Conservation (phyloP, 2,329 filamentous ascomycete species). For the Esteya vermicola region DNA sequence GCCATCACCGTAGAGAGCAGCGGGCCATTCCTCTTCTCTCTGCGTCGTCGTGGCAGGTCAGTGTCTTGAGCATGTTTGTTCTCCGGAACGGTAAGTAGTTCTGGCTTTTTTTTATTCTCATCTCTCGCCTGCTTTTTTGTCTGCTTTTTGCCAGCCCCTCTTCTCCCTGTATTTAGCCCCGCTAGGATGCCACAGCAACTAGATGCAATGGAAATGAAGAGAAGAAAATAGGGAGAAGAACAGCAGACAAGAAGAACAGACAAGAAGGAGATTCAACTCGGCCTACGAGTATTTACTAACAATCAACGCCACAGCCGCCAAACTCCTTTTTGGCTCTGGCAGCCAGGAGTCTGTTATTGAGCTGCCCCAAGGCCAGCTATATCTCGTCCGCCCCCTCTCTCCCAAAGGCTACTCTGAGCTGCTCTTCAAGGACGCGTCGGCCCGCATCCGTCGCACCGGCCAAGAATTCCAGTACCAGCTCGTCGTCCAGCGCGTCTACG, state of each 20-base stretch:
- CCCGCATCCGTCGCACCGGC: slow-evolving; percentile 80
- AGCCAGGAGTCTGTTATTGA: slow-evolving; percentile 91
- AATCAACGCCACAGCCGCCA: slow-evolving; percentile 49
- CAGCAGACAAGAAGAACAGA: too few species aligned
- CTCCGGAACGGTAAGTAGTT: slow-evolving; percentile 24
- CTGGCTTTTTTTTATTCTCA: background rate
- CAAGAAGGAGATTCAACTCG: too few species aligned
- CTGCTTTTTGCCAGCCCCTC: background rate
- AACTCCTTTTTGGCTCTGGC: slow-evolving; percentile 76
- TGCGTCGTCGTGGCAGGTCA: too few species aligned
- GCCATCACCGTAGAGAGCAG: background rate
- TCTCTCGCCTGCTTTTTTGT: background rate
- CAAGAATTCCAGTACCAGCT: slow-evolving; percentile 97
- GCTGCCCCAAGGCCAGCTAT: slow-evolving; percentile 89
- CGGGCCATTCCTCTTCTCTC: background rate
- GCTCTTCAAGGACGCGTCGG: slow-evolving; percentile 94
- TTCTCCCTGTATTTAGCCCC: background rate
- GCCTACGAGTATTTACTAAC: too few species aligned
- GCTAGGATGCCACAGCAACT: too few species aligned
- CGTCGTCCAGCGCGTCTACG: slow-evolving; percentile 88
- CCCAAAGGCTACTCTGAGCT: slow-evolving; percentile 97
- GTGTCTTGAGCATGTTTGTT: slow-evolving; percentile 23
- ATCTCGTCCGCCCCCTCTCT: slow-evolving; percentile 86
- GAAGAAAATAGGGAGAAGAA: too few species aligned
- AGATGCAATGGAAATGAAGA: too few species aligned